These are phyloP conservation scores for Tuber brumale DNA, from an alignment of 495 filamentous ascomycete genomes.

Conservation along the genomic window DNA sequence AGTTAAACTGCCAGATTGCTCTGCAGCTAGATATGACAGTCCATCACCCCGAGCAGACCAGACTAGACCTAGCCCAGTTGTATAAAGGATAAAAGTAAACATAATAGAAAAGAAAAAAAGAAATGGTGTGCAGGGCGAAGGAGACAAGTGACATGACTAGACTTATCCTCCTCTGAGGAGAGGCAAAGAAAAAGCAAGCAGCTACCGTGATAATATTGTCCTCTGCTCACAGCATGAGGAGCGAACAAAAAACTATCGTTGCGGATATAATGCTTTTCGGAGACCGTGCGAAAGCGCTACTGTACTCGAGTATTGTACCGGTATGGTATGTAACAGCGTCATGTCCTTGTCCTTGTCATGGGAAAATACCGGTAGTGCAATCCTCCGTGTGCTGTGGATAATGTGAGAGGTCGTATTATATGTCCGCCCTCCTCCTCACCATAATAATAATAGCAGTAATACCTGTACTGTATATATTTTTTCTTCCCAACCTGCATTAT, in stretches of 20 bases:
- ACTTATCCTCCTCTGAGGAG: not conserved
- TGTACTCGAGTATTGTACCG: not conserved
- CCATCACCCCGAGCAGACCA: not conserved
- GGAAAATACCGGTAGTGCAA: not conserved
- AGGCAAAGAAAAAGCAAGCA: not conserved
- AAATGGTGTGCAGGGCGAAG: not conserved
- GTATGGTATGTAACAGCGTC: not conserved
- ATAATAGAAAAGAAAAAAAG: not conserved
- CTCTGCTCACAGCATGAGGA: not conserved
- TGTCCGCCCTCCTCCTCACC: not conserved
- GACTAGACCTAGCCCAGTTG: not conserved
- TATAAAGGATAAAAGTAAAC: not conserved
- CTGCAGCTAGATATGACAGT: not conserved
- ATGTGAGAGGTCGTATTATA: not conserved
- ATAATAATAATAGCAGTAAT: not conserved
- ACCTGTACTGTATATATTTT: not conserved
- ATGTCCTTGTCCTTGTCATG: not conserved
- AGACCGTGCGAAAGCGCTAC: not conserved
- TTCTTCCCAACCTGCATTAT: not conserved
- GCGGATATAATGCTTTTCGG: not conserved
- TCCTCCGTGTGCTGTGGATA: not conserved
- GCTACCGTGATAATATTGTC: not conserved
- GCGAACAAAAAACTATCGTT: not conserved
- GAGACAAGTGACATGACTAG: not conserved
- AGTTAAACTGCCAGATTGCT: not conserved